Percentiles rank a stretch among this genome's conserved stretches.
These are phyloP conservation scores for Trichomonas tenax DNA, from an alignment of 208 protist genomes.

Conservation along the genomic window DNA sequence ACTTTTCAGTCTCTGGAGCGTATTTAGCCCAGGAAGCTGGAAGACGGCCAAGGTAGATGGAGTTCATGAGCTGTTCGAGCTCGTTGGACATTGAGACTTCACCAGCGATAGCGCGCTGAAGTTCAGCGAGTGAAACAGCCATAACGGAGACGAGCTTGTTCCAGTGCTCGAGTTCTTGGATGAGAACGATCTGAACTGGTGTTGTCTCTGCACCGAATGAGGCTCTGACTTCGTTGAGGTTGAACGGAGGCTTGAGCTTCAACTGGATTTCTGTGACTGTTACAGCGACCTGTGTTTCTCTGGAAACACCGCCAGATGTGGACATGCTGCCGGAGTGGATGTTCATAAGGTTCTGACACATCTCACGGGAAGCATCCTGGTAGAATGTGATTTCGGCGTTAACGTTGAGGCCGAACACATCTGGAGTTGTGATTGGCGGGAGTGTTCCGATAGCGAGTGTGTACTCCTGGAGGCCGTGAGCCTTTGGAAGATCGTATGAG, in stretches of 20 bases:
- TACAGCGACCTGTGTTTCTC: neutral
- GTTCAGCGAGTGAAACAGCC: neutral
- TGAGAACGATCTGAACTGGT: conserved; percentile 82
- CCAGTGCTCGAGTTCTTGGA: conserved; percentile 95
- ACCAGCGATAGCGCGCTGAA: conserved; percentile 63
- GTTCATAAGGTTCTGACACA: conserved; percentile 78
- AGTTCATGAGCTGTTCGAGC: conserved; percentile 71
- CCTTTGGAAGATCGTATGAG: conserved; percentile 68
- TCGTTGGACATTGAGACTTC: conserved; percentile 88
- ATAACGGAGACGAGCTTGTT: conserved; percentile 35
- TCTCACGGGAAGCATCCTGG: conserved; percentile 64
- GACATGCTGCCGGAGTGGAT: conserved; percentile 69
- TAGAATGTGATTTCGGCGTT: conserved; percentile 95
- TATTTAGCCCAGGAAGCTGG: conserved; percentile 69
- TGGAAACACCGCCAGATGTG: neutral
- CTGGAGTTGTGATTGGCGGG: conserved; percentile 72
- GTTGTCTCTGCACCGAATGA: conserved; percentile 15
- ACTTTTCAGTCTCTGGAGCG: neutral
- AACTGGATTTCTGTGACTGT: conserved; percentile 6
- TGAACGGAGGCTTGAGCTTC: neutral
- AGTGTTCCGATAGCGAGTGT: conserved; percentile 65
- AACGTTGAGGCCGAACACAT: conserved; percentile 91
- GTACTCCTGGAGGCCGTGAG: conserved; percentile 61
- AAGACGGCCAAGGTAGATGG: conserved; percentile 75
- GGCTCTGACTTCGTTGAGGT: neutral